These are phyloP conservation scores for Emericellopsis terricola DNA, from an alignment of 495 filamentous ascomycete genomes.

Conservation along the genomic window DNA sequence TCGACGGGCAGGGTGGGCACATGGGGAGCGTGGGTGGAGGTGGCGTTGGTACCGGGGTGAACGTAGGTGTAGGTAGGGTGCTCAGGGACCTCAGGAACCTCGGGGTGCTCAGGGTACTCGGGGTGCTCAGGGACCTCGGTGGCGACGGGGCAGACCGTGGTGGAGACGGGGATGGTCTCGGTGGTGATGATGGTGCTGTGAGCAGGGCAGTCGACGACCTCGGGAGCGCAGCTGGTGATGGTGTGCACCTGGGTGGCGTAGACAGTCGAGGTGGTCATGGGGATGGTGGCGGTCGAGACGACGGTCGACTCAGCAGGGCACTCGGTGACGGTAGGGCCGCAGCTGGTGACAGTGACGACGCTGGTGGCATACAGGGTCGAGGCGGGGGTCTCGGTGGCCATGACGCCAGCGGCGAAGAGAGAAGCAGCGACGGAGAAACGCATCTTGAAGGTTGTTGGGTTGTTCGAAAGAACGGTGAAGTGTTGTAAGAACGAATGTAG, in stretches of 20 bases:
- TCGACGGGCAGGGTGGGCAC: slow-evolving; percentile 7
- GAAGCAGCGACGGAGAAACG: slow-evolving; percentile 20
- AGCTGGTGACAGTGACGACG: slow-evolving; percentile 32
- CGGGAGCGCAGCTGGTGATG: slow-evolving; percentile 30
- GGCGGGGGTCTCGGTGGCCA: slow-evolving; percentile 1
- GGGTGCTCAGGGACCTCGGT: slow-evolving; percentile 6
- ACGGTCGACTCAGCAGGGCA: slow-evolving; percentile 32
- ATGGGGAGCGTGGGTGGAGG: slow-evolving; percentile 11
- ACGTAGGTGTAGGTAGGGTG: slow-evolving; percentile 4
- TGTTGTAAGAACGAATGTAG: slow-evolving; percentile 9
- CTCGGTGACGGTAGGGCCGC: slow-evolving; percentile 28
- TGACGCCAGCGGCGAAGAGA: slow-evolving; percentile 10
- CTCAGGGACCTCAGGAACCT: slow-evolving; percentile 3
- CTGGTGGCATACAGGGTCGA: slow-evolving; percentile 37
- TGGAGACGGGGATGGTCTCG: slow-evolving; percentile 12
- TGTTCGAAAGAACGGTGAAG: slow-evolving; percentile 5
- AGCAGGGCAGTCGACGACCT: slow-evolving; percentile 34
- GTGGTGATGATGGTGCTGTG: slow-evolving; percentile 12
- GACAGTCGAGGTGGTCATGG: slow-evolving; percentile 28
- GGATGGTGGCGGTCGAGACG: slow-evolving; percentile 27
- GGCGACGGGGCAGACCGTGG: slow-evolving; percentile 16
- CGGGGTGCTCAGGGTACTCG: slow-evolving; percentile 7
- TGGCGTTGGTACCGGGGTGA: slow-evolving; percentile 18
- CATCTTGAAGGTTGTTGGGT: slow-evolving; percentile 26
- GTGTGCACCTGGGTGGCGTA: slow-evolving; percentile 34